Percentiles rank a stretch among this genome's conserved stretches.
Conservation (phyloP, 768 basidiomycete genomes). For the Lactifluus volemus region DNA sequence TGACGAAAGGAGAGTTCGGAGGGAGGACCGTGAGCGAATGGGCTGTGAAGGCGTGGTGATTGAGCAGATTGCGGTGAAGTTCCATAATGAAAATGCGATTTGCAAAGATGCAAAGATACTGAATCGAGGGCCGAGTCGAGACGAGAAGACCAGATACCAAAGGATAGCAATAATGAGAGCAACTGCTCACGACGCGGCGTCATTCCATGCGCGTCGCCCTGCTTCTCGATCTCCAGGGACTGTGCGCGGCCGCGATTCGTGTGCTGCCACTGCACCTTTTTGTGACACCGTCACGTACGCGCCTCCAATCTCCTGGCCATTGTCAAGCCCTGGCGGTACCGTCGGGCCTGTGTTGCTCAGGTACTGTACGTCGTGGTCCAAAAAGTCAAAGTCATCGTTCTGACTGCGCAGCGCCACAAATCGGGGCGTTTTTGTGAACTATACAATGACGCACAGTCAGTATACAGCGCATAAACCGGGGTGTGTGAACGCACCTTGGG, state of each 20-base stretch:
- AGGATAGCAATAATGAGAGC: not conserved
- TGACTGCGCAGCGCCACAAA: conserved; percentile 74
- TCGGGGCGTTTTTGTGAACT: conserved; percentile 86
- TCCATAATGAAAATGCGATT: conserved; percentile 10
- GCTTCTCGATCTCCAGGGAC: conserved; percentile 11
- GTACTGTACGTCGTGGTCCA: conserved; percentile 40
- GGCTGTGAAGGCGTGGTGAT: not conserved
- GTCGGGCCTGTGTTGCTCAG: conserved; percentile 31
- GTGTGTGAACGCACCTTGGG: conserved; percentile 56
- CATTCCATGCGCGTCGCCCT: conserved; percentile 12
- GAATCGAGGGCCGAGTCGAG: not conserved
- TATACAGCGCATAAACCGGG: not conserved
- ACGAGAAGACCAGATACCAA: not conserved
- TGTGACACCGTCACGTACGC: conserved; percentile 84
- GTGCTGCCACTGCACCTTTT: conserved; percentile 44
- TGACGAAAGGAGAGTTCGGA: not conserved
- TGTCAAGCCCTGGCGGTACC: conserved; percentile 58
- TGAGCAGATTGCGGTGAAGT: conserved; percentile 8
- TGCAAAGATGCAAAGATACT: conserved; percentile 7
- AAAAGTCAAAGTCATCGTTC: conserved; percentile 67
- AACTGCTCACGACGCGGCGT: not conserved
- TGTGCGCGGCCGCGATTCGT: conserved; percentile 29
- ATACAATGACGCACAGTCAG: not conserved
- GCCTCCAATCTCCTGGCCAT: conserved; percentile 56
- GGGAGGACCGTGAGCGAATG: not conserved